Conservation (phyloP, 2,329 filamentous ascomycete genomes). For the Stachybotrys chartarum region DNA sequence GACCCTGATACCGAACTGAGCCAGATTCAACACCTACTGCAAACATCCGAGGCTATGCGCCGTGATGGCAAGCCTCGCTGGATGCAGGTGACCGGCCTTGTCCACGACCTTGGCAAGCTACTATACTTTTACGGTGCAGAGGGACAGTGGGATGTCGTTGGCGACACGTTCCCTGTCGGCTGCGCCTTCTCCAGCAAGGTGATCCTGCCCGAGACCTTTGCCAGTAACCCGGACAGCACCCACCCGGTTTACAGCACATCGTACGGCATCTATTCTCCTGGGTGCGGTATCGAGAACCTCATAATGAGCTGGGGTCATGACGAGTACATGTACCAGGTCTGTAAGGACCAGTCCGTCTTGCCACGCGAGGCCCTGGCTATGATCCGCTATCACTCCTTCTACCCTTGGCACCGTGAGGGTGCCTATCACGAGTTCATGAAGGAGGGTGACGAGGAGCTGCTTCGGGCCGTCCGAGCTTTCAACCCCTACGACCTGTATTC, state of each 20-base stretch:
- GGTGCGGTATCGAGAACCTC: constrained; percentile 78
- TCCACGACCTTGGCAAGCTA: constrained; percentile 75
- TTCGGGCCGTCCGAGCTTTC: constrained; percentile 76
- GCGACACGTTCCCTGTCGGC: constrained; percentile 76
- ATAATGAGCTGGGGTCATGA: constrained; percentile 91
- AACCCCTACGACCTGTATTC: constrained; percentile 91
- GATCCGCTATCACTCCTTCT: constrained; percentile 91
- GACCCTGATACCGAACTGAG: constrained; percentile 83
- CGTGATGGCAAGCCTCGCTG: constrained; percentile 75
- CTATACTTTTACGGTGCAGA: constrained; percentile 75
- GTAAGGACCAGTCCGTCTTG: constrained; percentile 73
- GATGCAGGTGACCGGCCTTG: constrained; percentile 73
- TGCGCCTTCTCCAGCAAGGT: constrained; percentile 69
- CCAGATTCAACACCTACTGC: constrained; percentile 85
- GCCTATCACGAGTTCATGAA: constrained; percentile 81
- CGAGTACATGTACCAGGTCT: constrained; percentile 80
- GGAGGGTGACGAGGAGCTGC: constrained; percentile 71
- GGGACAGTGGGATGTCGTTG: constrained; percentile 91
- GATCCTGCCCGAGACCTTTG: constrained; percentile 75
- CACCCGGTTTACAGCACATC: constrained; percentile 69
- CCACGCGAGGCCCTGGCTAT: constrained; percentile 81
- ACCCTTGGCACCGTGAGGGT: constrained; percentile 80
- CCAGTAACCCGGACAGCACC: constrained; percentile 63
- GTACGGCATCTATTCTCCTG: constrained; percentile 71
- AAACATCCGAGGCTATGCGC: constrained; percentile 83